A percentile compares a stretch with the other conserved stretches of the same genome.
phyloP scores from a whole-genome alignment of 352 stramenopile species.

The Phytophthora pseudosyringae region DNA sequence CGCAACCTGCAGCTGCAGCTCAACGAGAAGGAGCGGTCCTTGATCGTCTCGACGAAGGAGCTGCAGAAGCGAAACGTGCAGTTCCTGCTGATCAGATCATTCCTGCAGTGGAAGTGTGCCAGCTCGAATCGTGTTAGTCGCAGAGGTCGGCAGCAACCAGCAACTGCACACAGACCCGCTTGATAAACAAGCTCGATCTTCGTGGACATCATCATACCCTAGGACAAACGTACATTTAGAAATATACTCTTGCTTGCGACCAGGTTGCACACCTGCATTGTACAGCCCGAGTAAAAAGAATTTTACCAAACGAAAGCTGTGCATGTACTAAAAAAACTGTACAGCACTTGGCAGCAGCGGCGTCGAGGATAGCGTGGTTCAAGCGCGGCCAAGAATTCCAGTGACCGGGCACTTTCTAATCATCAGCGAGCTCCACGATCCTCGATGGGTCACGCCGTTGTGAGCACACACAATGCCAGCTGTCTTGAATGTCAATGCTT shows the following conservation, averaged over 20 bases:
- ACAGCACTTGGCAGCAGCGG: not conserved
- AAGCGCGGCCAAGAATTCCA: conserved; percentile 30
- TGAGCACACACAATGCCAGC: conserved; percentile 1
- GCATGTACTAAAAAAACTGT: not conserved
- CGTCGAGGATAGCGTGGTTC: conserved; percentile 37
- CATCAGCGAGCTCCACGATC: conserved; percentile 3
- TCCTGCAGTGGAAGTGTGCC: conserved; percentile 51
- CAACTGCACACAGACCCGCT: not conserved
- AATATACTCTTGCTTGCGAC: not conserved
- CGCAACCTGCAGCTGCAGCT: conserved; percentile 36
- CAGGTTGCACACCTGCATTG: too few relatives aligned
- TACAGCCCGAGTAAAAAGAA: too few relatives aligned
- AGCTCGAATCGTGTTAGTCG: conserved; percentile 14
- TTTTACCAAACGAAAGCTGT: not conserved
- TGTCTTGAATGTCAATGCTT: conserved; percentile 29
- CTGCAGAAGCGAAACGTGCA: conserved; percentile 39
- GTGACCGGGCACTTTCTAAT: conserved; percentile 21
- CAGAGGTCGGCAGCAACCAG: conserved; percentile 4
- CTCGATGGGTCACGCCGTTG: not conserved
- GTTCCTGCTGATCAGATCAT: conserved; percentile 46
- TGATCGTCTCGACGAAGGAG: conserved; percentile 28
- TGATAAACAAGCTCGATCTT: not conserved
- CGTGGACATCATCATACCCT: not conserved
- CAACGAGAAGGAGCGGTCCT: conserved; percentile 31
- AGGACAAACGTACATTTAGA: not conserved